Evolutionary conservation across 2,329 filamentous ascomycete species (phyloP).

Genomic region (Aspergillus aculeatinus): DNA sequence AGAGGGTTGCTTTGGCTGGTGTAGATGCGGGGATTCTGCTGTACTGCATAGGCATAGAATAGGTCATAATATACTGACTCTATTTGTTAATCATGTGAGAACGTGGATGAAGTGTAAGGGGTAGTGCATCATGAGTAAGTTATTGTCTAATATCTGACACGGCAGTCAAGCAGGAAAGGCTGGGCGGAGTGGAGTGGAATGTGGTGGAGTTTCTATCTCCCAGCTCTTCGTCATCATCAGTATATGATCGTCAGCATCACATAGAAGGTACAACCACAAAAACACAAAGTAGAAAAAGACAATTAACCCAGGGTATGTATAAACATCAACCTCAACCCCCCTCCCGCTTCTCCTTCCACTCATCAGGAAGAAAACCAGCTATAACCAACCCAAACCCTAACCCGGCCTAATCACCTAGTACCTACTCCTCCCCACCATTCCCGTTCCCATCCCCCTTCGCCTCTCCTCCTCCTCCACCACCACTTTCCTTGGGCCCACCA

Average conservation of each 20-base stretch:
- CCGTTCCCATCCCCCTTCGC: slow-evolving; percentile 12
- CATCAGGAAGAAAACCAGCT: too few species aligned
- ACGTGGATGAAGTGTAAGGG: too few species aligned
- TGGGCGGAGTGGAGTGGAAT: too few species aligned
- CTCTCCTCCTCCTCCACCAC: slow-evolving; percentile 25
- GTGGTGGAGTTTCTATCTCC: neutral
- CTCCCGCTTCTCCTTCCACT: too few species aligned
- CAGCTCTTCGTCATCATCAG: neutral
- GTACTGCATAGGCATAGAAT: neutral
- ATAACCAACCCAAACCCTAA: too few species aligned
- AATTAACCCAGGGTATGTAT: slow-evolving; percentile 6
- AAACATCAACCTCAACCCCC: neutral
- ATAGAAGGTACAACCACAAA: slow-evolving; percentile 12
- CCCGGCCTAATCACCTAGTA: too few species aligned
- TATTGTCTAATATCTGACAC: too few species aligned
- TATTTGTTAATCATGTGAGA: too few species aligned
- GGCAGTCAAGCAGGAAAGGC: too few species aligned
- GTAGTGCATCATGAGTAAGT: too few species aligned
- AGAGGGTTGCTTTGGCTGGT: neutral
- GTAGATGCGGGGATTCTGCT: neutral
- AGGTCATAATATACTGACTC: neutral
- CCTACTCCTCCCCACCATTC: neutral
- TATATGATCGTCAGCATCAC: neutral
- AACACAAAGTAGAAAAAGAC: neutral
- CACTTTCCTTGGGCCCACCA: slow-evolving; percentile 18